Percentiles rank a stretch among this genome's conserved stretches.
These are phyloP conservation scores for Entelexis sorbosivorans DNA, from an alignment of 1,139 yeast genomes.

Conservation along the genomic window DNA sequence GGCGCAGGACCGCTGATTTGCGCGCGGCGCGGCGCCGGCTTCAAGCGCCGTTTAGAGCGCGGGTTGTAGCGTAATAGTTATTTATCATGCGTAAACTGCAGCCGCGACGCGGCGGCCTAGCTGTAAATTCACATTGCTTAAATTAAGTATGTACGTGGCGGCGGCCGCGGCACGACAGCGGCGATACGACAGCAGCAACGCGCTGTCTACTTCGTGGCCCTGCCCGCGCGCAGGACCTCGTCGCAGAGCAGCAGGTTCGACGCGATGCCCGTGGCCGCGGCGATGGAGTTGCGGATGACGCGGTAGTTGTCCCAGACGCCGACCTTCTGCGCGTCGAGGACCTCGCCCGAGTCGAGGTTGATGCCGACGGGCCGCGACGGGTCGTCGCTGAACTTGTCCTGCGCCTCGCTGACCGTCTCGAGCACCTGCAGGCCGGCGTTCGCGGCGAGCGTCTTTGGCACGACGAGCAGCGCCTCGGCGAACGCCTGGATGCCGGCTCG, in stretches of 20 bases:
- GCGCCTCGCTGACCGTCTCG: conserved; percentile 79
- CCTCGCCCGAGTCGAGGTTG: conserved; percentile 83
- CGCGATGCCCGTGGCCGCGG: conserved; percentile 90
- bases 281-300: conserved; percentile 82
- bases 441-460: conserved; percentile 85
- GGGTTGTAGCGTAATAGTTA: too few species aligned
- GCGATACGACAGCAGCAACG: too few species aligned
- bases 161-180: too few species aligned
- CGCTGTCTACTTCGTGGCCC: conserved; percentile 50
- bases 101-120: not conserved
- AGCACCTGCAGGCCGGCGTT: conserved; percentile 92
- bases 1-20: conserved; percentile 84
- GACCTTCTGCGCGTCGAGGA: conserved; percentile 87
- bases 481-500: conserved; percentile 89
- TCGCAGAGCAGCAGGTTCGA: conserved; percentile 87
- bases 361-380: conserved; percentile 63
- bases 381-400: conserved; percentile 78
- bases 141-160: not conserved
- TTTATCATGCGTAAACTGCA: too few species aligned
- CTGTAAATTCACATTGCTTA: too few species aligned
- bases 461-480: conserved; percentile 77
- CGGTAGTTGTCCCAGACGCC: conserved; percentile 96
- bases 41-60: too few species aligned
- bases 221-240: conserved; percentile 91
- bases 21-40: too few species aligned